These are phyloP conservation scores for Amaranthus cruentus DNA, from an alignment of 148 eudicot genomes.

Conservation along the genomic window DNA sequence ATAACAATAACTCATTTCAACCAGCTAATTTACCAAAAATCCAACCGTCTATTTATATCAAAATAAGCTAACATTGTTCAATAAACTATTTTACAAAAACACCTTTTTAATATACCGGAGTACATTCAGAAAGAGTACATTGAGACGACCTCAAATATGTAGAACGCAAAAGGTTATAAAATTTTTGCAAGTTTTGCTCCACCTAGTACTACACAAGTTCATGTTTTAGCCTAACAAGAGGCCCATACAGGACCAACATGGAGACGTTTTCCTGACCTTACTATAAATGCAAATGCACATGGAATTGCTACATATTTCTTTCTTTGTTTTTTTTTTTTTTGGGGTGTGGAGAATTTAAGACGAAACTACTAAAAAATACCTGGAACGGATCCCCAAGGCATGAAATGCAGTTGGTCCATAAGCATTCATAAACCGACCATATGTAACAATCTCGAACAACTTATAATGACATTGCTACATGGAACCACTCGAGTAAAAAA, in stretches of 20 bases:
- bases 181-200: too few relatives aligned
- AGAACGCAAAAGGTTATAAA: too few relatives aligned
- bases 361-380: neutral
- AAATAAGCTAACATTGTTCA: too few relatives aligned
- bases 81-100: too few relatives aligned
- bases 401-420: conserved; percentile 22
- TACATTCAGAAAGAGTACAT: too few relatives aligned
- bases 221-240: conserved; percentile 6
- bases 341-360: conserved; percentile 4
- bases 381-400: conserved; percentile 7
- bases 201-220: neutral
- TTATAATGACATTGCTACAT: neutral
- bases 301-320: conserved; percentile 5
- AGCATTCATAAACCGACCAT: conserved; percentile 17
- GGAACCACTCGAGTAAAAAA: neutral
- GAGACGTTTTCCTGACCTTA: conserved; percentile 17
- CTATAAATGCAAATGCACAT: conserved; percentile 19
- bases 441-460: neutral
- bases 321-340: neutral
- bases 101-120: too few relatives aligned
- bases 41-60: too few relatives aligned
- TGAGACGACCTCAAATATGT: too few relatives aligned
- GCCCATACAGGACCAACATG: conserved; percentile 19
- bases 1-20: too few relatives aligned
- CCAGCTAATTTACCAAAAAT: too few relatives aligned